Evolutionary conservation across 2,329 filamentous ascomycete species (phyloP), one percentile per base, ranked within the genome.

Genomic region (Cyclaneusma minus): DNA sequence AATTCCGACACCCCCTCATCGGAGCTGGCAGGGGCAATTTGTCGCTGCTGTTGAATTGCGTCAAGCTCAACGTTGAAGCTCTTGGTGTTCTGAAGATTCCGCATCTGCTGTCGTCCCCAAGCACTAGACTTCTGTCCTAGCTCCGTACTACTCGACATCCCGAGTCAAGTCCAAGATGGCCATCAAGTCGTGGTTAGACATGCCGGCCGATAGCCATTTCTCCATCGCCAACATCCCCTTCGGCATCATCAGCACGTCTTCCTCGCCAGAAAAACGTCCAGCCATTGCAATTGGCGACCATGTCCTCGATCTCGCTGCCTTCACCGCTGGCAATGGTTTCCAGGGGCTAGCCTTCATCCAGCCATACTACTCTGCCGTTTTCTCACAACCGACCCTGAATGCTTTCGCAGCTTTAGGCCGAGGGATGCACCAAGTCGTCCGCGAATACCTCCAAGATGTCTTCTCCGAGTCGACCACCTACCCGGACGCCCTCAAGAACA

Each of bases 211-310:
- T 22, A 42, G 39, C 23, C 35, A 47, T 42, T 84, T 84, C 52
- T 81, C 77, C 8, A 56, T 83, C 25, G 63, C 68, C 37, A 84
- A 84, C 46, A 69, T 84, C 28, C 78, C 78, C 2, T 83, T 84
- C 42, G 78, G 78, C 33, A 71, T 84, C 49, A 76, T 83, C 40
- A 69, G 64, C 66, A 7, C 39, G 53, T 11, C 34, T 31, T 24
- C 47, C 29, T 50, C 54, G 3, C 52, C 53, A 18, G 48, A 60
- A 29, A 62, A 61, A 18, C 58, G 67, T 8, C 58, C 68, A 7
- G 78, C 74, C 13, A 58, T 78, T 29, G 76, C 76, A 16, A 73
- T 84, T 42, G 78, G 78, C 24, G 60, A 69, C 11, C 56, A 74
- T 47, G 69, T 68, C 2, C 52, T 84, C 16, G 73, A 83, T 40